A percentile compares a stretch with the other conserved stretches of the same genome.
Conservation (phyloP, 2,329 filamentous ascomycete genomes). For the Tolypocladium paradoxum region DNA sequence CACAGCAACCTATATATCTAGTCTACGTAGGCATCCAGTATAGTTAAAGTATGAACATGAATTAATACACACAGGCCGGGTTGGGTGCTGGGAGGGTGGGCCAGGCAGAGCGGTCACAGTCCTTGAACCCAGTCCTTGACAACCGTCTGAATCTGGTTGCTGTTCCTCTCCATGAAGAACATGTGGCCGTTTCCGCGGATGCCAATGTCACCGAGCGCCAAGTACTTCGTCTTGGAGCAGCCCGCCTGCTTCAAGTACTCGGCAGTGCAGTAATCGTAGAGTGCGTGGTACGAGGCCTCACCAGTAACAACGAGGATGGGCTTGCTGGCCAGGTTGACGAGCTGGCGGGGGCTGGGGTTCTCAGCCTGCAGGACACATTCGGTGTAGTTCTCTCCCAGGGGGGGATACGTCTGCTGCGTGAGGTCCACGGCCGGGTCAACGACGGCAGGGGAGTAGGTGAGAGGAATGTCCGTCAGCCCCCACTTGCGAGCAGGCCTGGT, state of each 20-base stretch:
- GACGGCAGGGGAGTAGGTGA: slow-evolving; percentile 35
- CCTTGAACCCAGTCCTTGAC: slow-evolving; percentile 12
- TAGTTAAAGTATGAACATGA: not conserved
- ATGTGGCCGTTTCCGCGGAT: slow-evolving; percentile 36
- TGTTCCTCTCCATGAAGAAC: slow-evolving; percentile 39
- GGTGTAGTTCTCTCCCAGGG: slow-evolving; percentile 10
- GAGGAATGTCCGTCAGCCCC: slow-evolving; percentile 36
- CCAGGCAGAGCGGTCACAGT: not conserved
- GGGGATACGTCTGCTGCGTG: slow-evolving; percentile 15
- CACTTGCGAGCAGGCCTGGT: slow-evolving; percentile 23
- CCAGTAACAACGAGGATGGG: slow-evolving; percentile 18
- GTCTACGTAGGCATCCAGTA: not conserved
- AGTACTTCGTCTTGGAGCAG: slow-evolving; percentile 17
- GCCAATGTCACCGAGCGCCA: slow-evolving; percentile 25
- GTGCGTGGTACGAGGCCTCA: slow-evolving; percentile 32
- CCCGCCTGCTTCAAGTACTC: slow-evolving; percentile 32
- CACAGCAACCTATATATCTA: too few species aligned
- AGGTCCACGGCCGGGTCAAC: slow-evolving; percentile 22
- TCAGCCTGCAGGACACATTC: slow-evolving; percentile 23
- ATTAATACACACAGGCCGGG: not conserved
- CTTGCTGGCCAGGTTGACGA: slow-evolving; percentile 6
- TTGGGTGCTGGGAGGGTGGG: not conserved
- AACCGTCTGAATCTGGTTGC: slow-evolving; percentile 21
- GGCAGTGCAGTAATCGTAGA: slow-evolving; percentile 33
- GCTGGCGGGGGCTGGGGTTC: slow-evolving; percentile 5